phyloP scores from a whole-genome alignment of 768 basidiomycete species.

The Tulasnella sp. region DNA sequence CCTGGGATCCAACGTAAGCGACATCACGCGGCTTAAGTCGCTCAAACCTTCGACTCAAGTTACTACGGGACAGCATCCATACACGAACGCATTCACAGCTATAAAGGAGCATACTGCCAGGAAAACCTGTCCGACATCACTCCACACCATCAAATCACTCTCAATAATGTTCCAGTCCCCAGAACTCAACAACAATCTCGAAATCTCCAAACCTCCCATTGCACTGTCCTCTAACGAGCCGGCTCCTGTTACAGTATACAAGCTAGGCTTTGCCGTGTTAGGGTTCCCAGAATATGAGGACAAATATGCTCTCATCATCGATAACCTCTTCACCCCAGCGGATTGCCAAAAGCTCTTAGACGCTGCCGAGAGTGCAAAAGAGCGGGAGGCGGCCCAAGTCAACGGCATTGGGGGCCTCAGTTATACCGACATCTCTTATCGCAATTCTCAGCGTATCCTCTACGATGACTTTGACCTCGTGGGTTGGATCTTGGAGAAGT shows the following conservation, averaged over 20 bases:
- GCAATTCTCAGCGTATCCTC: conserved; percentile 17
- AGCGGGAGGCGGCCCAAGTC: conserved; percentile 9
- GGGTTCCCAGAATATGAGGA: conserved; percentile 16
- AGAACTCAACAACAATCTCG: not conserved
- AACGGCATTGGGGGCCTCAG: not conserved
- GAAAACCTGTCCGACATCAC: not conserved
- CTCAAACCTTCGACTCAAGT: too few relatives aligned
- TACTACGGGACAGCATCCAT: too few relatives aligned
- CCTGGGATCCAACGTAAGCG: too few relatives aligned
- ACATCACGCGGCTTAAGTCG: too few relatives aligned
- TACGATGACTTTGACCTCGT: conserved; percentile 16
- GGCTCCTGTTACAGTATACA: conserved; percentile 11
- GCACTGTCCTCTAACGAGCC: not conserved
- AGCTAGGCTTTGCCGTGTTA: conserved; percentile 15
- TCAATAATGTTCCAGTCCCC: not conserved
- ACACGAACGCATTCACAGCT: too few relatives aligned
- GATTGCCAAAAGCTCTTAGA: conserved; percentile 13
- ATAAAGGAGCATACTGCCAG: too few relatives aligned
- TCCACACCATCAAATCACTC: not conserved
- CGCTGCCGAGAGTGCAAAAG: conserved; percentile 4
- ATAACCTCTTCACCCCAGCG: conserved; percentile 14
- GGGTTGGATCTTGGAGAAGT: conserved; percentile 16
- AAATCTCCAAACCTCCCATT: not conserved
- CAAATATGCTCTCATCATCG: conserved; percentile 16
- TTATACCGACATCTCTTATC: conserved; percentile 8